Conservation (phyloP, 2,329 filamentous ascomycete species). For the Colletotrichum karsti region DNA sequence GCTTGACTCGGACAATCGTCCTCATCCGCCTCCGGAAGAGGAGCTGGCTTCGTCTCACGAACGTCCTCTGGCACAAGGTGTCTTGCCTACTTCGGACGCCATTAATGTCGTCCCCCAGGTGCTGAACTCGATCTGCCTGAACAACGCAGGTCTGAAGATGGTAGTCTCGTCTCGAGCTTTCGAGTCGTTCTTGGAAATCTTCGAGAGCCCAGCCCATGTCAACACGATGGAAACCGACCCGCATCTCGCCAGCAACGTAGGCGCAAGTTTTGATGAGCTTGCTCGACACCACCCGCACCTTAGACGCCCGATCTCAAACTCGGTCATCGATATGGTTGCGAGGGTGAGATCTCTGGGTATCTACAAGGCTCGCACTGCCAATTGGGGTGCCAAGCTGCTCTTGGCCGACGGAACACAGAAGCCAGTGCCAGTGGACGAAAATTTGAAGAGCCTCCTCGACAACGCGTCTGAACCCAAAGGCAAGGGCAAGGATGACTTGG, state of each 20-base stretch:
- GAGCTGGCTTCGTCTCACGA: constrained; percentile 43
- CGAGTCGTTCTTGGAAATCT: constrained; percentile 93
- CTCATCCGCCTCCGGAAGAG: constrained; percentile 62
- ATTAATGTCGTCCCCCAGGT: constrained; percentile 88
- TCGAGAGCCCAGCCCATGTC: constrained; percentile 90
- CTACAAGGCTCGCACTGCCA: constrained; percentile 71
- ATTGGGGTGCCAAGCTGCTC: constrained; percentile 84
- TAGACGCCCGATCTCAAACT: constrained; percentile 80
- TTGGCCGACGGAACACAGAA: constrained; percentile 66
- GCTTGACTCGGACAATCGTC: constrained; percentile 48
- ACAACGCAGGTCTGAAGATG: constrained; percentile 85
- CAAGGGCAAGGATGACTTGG: constrained; percentile 52
- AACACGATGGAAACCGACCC: constrained; percentile 81
- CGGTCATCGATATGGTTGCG: constrained; percentile 89
- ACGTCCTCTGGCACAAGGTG: constrained; percentile 70
- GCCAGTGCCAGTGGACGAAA: constrained; percentile 63
- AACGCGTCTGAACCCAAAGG: constrained; percentile 43
- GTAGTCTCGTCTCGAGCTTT: constrained; percentile 86
- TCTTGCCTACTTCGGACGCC: constrained; percentile 87
- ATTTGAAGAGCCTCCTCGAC: constrained; percentile 37
- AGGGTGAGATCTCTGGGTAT: constrained; percentile 80
- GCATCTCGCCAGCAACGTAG: constrained; percentile 75
- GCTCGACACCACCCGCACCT: constrained; percentile 91
- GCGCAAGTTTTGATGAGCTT: constrained; percentile 90
- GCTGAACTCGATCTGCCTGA: constrained; percentile 93